Evolutionary conservation across 2,329 filamentous ascomycete species (phyloP).

Genomic region (Davidsoniella australis): DNA sequence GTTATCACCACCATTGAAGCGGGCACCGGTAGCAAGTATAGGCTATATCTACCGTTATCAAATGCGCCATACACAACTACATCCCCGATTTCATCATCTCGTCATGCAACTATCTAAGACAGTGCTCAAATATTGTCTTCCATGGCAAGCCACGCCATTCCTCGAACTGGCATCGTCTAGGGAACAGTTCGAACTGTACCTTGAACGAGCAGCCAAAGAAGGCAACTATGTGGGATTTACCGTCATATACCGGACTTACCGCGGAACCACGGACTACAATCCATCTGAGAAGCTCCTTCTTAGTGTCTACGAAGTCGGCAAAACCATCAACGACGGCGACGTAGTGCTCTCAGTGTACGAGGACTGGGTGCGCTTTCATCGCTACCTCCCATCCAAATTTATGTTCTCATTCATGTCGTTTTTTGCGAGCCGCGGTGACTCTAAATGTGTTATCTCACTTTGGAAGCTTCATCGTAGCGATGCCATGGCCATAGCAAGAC

Average conservation of each 20-base stretch:
- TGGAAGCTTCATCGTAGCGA: conserved; percentile 8
- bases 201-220: background rate
- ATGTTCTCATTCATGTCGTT: conserved; percentile 5
- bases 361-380: conserved; percentile 5
- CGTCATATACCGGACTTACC: background rate
- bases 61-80: background rate
- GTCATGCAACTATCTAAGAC: conserved; percentile 3
- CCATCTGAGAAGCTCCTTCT: conserved; percentile 2
- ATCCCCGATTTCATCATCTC: conserved; percentile 9
- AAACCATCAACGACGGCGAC: background rate
- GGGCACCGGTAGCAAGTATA: background rate
- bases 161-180: background rate
- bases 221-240: background rate
- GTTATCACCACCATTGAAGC: too few relatives aligned
- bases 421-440: conserved; percentile 7
- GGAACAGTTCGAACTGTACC: conserved; percentile 4
- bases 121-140: conserved; percentile 3
- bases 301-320: background rate
- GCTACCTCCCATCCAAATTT: background rate
- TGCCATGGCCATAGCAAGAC: background rate
- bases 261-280: background rate
- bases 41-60: conserved; percentile 9
- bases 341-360: conserved; percentile 1
- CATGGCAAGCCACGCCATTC: conserved; percentile 5
- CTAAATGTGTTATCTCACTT: conserved; percentile 7